Base-by-base conservation (phyloP, 2,329 filamentous ascomycete genomes). In the Pezicula rhizophila region DNA sequence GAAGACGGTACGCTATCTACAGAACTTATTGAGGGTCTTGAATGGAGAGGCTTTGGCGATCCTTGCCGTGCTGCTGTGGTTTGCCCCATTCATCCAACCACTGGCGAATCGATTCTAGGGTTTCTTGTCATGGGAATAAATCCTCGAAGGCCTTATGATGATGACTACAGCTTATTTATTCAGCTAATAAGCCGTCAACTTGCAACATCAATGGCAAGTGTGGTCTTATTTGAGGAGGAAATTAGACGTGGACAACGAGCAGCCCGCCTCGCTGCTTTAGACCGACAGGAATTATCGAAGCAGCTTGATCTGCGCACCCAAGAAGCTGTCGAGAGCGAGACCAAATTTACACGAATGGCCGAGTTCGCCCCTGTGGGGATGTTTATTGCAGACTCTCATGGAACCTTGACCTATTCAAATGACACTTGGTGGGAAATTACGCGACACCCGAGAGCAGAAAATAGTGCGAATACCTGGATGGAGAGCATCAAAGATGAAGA, bases 351-450 rank as follows among this genome's bases (percentile, higher is more conserved):
- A 1, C 77, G 87, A 40, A 90, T 93, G 85, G 87, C 88, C 2
- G 87, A 91, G 61, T 88, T 89, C 54, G 85, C 87, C 0, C 88
- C 88, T 0, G 87, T 91, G 1, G 89, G 88, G 25, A 85, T 95
- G 70, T 92, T 92, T 64, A 91, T 93, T 56, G 85, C 87, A n/a
- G 79, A 89, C 60, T 75, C 79, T 0, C 66, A 73, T 37, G 88
- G 89, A 3, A 71, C 77, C 20, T 87, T 93, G 57, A 87, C 78
- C 8, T 93, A 89, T 62, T 87, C 84, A 63, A 95, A 95, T 62
- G 85, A 91, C 53, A 87, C 85, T 62, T 93, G 79, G 79, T 64
- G 61, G 77, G 74, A 80, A 54, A 87, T 90, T 31, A 85, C 85
- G 0, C 73, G 84, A 31, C 82, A 87, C 47, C 78, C 80, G 2